Evolutionary conservation across 371 early-diverging fungal genomes (phyloP).

Genomic region (Parasitella parasitica): DNA sequence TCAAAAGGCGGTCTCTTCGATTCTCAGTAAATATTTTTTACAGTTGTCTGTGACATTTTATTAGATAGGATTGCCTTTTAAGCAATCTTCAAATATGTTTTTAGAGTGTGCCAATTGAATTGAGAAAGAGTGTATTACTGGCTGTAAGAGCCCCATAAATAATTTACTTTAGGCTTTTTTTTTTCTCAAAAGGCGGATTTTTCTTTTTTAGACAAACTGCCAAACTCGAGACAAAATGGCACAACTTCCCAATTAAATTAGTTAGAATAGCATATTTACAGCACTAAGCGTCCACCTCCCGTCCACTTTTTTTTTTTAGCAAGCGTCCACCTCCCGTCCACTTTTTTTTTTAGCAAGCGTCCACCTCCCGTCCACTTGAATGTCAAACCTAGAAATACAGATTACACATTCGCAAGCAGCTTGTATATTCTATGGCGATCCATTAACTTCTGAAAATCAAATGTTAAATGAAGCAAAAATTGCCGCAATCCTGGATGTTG

Average conservation of each 20-base stretch:
- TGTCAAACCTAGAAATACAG: slow-evolving; percentile 11
- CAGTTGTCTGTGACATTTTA: neutral
- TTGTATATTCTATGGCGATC: slow-evolving; percentile 7
- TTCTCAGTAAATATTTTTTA: neutral
- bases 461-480: slow-evolving; percentile 14
- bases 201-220: neutral
- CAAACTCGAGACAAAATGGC: neutral
- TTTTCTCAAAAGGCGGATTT: neutral
- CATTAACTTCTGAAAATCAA: slow-evolving; percentile 9
- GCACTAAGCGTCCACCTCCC: slow-evolving; percentile 4
- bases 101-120: slow-evolving; percentile 1
- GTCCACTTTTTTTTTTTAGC: neutral
- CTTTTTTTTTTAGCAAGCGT: neutral
- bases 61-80: slow-evolving; percentile 14
- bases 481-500: slow-evolving; percentile 14
- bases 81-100: slow-evolving; percentile 13
- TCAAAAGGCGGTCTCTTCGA: neutral
- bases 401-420: slow-evolving; percentile 15
- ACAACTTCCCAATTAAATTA: neutral
- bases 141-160: slow-evolving; percentile 7
- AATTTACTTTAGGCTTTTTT: neutral
- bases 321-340: neutral
- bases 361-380: neutral
- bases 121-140: slow-evolving; percentile 3
- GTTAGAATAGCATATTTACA: slow-evolving; percentile 4